Evolutionary conservation across 257 asterid genomes (phyloP), one percentile per base, ranked within the genome.

Genomic region (Petunia axillaris): DNA sequence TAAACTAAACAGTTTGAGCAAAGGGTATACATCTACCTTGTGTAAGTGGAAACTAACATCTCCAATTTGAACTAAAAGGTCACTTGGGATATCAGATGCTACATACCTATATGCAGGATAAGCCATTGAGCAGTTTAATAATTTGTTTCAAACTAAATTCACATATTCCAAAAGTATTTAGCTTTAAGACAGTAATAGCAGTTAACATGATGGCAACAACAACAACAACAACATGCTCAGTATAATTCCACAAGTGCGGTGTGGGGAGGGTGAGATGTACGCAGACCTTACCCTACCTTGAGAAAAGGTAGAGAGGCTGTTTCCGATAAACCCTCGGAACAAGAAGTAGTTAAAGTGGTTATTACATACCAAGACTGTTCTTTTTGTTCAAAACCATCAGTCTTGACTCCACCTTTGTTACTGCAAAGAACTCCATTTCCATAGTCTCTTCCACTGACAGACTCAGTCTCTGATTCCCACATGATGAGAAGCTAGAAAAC

Each of bases 391-490:
- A 95, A 95, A 10, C 97, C 97, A 82, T 93, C 98, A 40, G 95
- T 91, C 86, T 88, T 68, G 25, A 93, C 84, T 0, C 97, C 91
- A 4, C 89, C 89, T 62, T 88, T 91, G 85, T 62, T 87, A 1
- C 91, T 66, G 8, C 90, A 80, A 52, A 91, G 87, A 57, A 87
- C 89, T 81, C 98, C 99, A 83, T 89, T 86, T 37, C 91, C 90
- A 50, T 88, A 92, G 70, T 90, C 97, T 43, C 92, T 52, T 2
- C 90, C 90, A 11, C 91, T 90, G 0, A 80, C 83, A 4, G 97
- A 83, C 77, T 95, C 98, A 35, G 86, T 77, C 44, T 95, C 98
- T 0, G 97, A 91, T 81, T 95, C 98, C 98, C 98, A 95, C 98
- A 95, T 95, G 46, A 16, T 64, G 77, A 75, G 60, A 79, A 52